Evolutionary conservation across 371 early-diverging fungal genomes (phyloP).

Genomic region (Mucor indicus): DNA sequence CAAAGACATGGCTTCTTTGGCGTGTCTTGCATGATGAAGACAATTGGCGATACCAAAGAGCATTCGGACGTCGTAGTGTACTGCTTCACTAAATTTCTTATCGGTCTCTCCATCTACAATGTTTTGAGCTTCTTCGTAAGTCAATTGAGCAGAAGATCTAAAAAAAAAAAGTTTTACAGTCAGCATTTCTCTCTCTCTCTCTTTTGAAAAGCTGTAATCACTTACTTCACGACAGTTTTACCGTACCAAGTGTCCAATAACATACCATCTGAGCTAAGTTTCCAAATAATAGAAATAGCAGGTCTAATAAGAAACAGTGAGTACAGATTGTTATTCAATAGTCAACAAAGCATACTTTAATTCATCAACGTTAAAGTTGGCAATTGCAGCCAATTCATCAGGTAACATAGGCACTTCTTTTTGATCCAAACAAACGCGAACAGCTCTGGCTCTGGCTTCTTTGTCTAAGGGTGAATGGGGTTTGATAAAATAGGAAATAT

Average conservation of each 20-base stretch:
- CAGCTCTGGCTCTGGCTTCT: conserved; percentile 90
- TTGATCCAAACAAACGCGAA: conserved; percentile 94
- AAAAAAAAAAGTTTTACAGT: neutral
- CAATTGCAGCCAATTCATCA: conserved; percentile 62
- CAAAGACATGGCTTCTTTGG: conserved; percentile 19
- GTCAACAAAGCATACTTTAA: conserved; percentile 18
- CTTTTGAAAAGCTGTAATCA: too few relatives aligned
- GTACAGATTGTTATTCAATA: neutral
- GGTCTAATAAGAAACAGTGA: conserved; percentile 42
- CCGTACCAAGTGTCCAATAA: conserved; percentile 69
- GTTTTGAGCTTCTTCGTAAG: conserved; percentile 88
- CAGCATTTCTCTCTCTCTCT: too few relatives aligned
- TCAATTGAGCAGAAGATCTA: conserved; percentile 65
- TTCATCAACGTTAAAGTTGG: conserved; percentile 32
- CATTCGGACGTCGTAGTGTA: conserved; percentile 28
- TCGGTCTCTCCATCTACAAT: conserved; percentile 61
- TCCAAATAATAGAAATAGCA: conserved; percentile 90
- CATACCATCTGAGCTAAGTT: conserved; percentile 68
- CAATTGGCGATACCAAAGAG: conserved; percentile 9
- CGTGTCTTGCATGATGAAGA: conserved; percentile 11
- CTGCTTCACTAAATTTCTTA: conserved; percentile 5
- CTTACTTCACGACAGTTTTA: conserved; percentile 79
- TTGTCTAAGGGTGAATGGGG: conserved; percentile 84
- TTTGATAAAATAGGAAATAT: conserved; percentile 95
- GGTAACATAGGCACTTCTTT: conserved; percentile 98